Percentiles rank a stretch among this genome's conserved stretches.
phyloP scores from a whole-genome alignment of 768 basidiomycete genomes.

The Kwoniella europaea region DNA sequence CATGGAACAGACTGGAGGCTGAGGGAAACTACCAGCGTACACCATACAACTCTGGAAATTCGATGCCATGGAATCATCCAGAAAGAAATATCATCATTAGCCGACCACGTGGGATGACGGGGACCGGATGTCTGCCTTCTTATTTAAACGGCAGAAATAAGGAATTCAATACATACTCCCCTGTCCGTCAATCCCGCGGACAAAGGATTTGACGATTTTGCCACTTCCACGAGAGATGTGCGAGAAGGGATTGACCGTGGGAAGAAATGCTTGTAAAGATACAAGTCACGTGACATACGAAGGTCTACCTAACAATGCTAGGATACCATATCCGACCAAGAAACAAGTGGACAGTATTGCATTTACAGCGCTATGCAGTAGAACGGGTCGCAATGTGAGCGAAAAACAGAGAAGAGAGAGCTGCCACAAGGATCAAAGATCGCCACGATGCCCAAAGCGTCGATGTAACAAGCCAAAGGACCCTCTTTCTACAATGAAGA shows the following conservation, averaged over 20 bases:
- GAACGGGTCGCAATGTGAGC: neutral
- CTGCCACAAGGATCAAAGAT: neutral
- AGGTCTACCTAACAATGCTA: neutral
- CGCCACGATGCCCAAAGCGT: neutral
- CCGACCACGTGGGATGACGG: conserved; percentile 11
- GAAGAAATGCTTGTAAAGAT: neutral
- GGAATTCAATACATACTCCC: neutral
- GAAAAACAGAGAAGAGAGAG: neutral
- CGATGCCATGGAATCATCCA: conserved; percentile 25
- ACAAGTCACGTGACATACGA: neutral
- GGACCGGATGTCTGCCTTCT: neutral
- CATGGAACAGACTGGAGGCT: conserved; percentile 10
- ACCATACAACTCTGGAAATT: conserved; percentile 14
- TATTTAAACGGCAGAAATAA: neutral
- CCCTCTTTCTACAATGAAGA: neutral
- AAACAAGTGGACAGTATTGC: neutral
- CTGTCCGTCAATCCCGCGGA: conserved; percentile 4
- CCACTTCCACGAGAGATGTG: neutral
- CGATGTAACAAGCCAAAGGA: neutral
- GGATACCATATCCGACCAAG: neutral
- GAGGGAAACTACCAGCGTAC: conserved; percentile 16
- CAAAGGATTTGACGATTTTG: neutral
- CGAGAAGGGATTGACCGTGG: conserved; percentile 1
- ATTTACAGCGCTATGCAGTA: neutral
- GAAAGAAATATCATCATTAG: conserved; percentile 8